phyloP scores from a whole-genome alignment of 2,329 filamentous ascomycete species.

The Phaeosphaeriaceae sp. region DNA sequence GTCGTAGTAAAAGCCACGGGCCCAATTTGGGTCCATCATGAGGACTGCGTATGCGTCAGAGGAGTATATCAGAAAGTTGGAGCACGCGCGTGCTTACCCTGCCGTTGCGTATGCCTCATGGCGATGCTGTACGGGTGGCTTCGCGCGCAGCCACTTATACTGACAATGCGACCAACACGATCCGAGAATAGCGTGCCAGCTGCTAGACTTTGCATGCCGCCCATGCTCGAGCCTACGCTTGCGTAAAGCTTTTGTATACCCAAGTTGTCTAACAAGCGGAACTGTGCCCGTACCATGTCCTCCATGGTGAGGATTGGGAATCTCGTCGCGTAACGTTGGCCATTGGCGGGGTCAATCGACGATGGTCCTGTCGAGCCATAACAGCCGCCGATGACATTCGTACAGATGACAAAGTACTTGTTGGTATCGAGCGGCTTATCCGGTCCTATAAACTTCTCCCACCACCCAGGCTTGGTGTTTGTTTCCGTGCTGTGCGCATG shows the following conservation, averaged over 20 bases:
- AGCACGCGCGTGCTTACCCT: constrained; percentile 55
- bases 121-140: constrained; percentile 98
- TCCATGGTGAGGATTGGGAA: constrained; percentile 96
- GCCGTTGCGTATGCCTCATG: constrained; percentile 96
- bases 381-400: constrained; percentile 94
- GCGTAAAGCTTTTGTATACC: constrained; percentile 83
- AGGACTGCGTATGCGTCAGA: constrained; percentile 63
- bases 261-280: constrained; percentile 81
- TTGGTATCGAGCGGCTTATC: constrained; percentile 85
- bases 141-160: constrained; percentile 90
- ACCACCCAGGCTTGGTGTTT: constrained; percentile 94
- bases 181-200: constrained; percentile 84
- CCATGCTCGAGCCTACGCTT: constrained; percentile 96
- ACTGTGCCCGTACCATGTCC: constrained; percentile 97
- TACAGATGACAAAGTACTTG: constrained; percentile 93
- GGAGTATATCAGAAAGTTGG: background rate
- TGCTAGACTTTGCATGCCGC: constrained; percentile 95
- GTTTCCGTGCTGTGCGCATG: constrained; percentile 90
- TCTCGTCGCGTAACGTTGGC: constrained; percentile 86
- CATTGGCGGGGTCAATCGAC: constrained; percentile 86
- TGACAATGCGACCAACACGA: constrained; percentile 81
- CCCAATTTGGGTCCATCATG: constrained; percentile 99
- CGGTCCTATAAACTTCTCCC: constrained; percentile 97
- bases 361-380: constrained; percentile 94
- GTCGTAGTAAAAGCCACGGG: constrained; percentile 86